A percentile compares a stretch with the other conserved stretches of the same genome.
Conservation (phyloP, 2,329 filamentous ascomycete species). For the Sclerotinia nivalis region DNA sequence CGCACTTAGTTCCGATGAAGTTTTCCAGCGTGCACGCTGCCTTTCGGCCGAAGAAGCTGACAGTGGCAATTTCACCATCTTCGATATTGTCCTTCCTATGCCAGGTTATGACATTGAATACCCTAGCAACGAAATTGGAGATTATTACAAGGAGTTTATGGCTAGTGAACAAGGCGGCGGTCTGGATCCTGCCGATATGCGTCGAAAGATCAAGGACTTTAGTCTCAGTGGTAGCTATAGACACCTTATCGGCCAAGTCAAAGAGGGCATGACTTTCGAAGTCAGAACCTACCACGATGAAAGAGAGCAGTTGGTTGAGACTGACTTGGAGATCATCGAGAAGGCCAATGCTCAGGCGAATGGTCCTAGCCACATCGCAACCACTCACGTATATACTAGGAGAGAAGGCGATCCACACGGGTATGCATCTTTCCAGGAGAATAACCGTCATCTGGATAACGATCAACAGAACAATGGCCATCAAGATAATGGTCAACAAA, state of each 20-base stretch:
- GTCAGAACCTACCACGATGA: conserved; percentile 69
- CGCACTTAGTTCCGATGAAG: conserved; percentile 53
- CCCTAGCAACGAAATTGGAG: conserved; percentile 78
- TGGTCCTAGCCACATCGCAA: conserved; percentile 1
- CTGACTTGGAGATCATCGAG: conserved; percentile 66
- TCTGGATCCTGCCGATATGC: conserved; percentile 84
- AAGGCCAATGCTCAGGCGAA: conserved; percentile 22
- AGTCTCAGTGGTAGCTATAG: conserved; percentile 88
- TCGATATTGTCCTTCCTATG: conserved; percentile 87
- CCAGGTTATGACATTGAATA: conserved; percentile 90
- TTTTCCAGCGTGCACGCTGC: conserved; percentile 68
- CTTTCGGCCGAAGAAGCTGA: conserved; percentile 76
- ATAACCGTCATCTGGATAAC: not conserved
- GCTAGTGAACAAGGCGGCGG: conserved; percentile 70
- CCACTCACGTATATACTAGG: conserved; percentile 3
- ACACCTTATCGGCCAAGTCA: conserved; percentile 73
- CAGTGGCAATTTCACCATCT: conserved; percentile 75
- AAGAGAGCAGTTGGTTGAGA: conserved; percentile 83
- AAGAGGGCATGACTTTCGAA: conserved; percentile 62
- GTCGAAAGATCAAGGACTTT: conserved; percentile 80
- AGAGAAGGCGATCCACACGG: conserved; percentile 11
- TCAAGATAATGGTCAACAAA: not conserved
- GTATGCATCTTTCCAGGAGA: conserved; percentile 1
- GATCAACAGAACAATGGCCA: not conserved
- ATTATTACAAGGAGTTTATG: conserved; percentile 88